These are phyloP conservation scores for Colletotrichum australisinense DNA, from an alignment of 2,329 filamentous ascomycete species.

Conservation along the genomic window DNA sequence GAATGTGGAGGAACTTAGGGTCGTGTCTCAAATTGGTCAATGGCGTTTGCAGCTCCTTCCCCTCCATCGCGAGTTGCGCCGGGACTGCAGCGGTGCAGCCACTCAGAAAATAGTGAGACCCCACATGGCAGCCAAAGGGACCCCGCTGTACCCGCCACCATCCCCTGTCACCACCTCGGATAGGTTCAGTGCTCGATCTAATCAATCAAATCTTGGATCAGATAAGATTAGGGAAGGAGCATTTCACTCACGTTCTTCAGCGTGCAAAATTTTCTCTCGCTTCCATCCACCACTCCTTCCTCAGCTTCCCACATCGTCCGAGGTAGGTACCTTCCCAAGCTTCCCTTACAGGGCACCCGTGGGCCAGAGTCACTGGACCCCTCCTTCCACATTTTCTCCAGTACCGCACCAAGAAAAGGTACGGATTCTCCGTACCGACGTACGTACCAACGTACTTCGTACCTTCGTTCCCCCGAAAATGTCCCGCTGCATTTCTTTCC, in stretches of 20 bases:
- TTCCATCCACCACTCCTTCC: no score
- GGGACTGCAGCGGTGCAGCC: not conserved
- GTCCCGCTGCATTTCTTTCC: not conserved
- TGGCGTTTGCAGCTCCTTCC: constrained; percentile 13
- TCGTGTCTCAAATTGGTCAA: constrained; percentile 9
- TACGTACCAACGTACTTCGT: no score
- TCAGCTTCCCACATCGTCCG: not conserved
- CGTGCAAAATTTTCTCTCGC: constrained; percentile 21
- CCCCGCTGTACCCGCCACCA: not conserved
- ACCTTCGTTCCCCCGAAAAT: constrained; percentile 4
- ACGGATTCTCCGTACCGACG: no score
- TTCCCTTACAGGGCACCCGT: no score
- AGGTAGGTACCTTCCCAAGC: not conserved
- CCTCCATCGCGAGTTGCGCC: not conserved
- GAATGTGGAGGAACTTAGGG: constrained; percentile 8
- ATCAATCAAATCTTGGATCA: constrained; percentile 37
- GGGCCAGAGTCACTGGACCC: not conserved
- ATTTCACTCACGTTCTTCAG: not conserved
- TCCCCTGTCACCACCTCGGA: not conserved
- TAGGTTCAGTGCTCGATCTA: constrained; percentile 32
- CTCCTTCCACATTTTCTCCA: constrained; percentile 23
- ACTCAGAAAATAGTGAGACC: not conserved
- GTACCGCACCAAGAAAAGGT: not conserved
- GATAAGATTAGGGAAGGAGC: constrained; percentile 34
- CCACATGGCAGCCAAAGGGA: not conserved